Conservation (phyloP, 225 moss, liverwort and hornwort genomes). For the Ulota crispa region DNA sequence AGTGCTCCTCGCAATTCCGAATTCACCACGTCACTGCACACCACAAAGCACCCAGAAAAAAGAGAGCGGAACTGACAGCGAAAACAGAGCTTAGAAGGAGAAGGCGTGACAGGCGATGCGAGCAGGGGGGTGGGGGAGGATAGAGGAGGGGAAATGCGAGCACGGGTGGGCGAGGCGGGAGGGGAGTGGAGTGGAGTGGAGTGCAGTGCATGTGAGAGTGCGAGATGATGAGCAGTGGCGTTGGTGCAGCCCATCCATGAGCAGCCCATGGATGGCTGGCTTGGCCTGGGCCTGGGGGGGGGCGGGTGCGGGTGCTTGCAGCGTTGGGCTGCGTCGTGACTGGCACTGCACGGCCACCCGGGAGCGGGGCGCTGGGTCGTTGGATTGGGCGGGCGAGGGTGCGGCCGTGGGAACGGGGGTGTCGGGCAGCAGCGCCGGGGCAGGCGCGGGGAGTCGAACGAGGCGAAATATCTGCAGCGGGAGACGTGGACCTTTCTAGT, state of each 20-base stretch:
- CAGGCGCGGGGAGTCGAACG: neutral
- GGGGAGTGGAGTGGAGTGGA: neutral
- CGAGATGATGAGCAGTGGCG: conserved; percentile 14
- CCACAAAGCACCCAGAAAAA: no score
- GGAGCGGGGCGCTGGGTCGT: no score
- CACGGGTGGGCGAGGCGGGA: no score
- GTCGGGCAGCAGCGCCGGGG: neutral
- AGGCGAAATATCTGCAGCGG: conserved; percentile 41
- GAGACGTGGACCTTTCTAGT: conserved; percentile 59
- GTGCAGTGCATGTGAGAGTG: neutral
- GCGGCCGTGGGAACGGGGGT: conserved; percentile 23
- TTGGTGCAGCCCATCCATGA: neutral
- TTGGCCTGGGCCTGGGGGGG: no score
- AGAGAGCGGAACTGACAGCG: no score
- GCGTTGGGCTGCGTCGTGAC: no score
- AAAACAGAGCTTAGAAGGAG: no score
- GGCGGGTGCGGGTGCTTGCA: no score
- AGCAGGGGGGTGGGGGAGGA: no score
- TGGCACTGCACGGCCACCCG: no score
- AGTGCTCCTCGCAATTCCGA: neutral
- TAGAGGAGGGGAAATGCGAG: no score
- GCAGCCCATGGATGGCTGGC: neutral
- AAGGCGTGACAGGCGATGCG: no score
- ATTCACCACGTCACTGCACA: neutral
- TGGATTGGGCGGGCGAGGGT: neutral